phyloP scores from a whole-genome alignment of 2,329 filamentous ascomycete species.

The Pestalotiopsis sp. region DNA sequence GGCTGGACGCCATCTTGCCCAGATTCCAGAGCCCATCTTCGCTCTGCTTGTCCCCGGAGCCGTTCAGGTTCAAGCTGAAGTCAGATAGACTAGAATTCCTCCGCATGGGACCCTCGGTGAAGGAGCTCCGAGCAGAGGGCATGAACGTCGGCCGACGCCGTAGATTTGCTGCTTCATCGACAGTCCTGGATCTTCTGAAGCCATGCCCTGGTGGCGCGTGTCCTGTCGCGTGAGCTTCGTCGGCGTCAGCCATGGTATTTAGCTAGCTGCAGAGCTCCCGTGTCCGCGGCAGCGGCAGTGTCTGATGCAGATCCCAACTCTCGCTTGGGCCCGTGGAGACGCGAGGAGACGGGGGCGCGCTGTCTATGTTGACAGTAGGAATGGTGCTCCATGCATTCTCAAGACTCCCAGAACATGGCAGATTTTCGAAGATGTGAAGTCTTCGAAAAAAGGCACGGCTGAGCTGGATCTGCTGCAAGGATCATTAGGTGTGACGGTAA shows the following conservation, averaged over 20 bases:
- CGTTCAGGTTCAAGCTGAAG: constrained; percentile 48
- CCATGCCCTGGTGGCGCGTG: constrained; percentile 35
- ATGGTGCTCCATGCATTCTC: not conserved
- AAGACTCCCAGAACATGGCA: not conserved
- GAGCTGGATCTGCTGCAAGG: not conserved
- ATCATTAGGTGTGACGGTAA: not conserved
- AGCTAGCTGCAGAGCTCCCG: constrained; percentile 13
- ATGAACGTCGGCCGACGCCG: constrained; percentile 28
- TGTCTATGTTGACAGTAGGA: not conserved
- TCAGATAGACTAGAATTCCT: constrained; percentile 79
- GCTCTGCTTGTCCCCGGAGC: constrained; percentile 58
- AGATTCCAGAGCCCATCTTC: constrained; percentile 69
- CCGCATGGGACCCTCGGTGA: constrained; percentile 48
- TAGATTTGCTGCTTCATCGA: constrained; percentile 35
- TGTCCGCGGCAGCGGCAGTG: not conserved
- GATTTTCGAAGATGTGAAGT: not conserved
- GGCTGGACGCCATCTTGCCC: constrained; percentile 36
- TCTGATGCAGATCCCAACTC: not conserved
- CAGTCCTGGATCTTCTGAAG: constrained; percentile 44
- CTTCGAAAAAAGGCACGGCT: not conserved
- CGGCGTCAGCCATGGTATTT: constrained; percentile 31
- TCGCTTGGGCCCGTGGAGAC: not conserved
- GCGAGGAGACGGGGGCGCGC: not conserved
- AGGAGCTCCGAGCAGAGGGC: constrained; percentile 21
- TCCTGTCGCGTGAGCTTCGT: constrained; percentile 21